Percentiles rank a stretch among this genome's conserved stretches.
phyloP scores from a whole-genome alignment of 2,329 filamentous ascomycete species.

The Colletotrichum sp. region DNA sequence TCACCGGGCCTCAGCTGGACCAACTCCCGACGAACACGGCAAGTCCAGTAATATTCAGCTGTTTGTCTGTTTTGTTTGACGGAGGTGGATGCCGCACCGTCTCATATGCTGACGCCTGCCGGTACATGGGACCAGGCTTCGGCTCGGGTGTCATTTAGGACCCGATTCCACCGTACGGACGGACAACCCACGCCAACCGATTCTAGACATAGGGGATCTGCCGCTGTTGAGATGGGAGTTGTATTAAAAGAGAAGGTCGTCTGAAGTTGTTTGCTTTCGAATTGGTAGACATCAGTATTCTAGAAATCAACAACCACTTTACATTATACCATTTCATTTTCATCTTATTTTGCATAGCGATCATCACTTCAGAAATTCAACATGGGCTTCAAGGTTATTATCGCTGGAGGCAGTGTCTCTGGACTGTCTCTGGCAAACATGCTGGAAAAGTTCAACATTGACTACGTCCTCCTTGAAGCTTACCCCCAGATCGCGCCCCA shows the following conservation, averaged over 20 bases:
- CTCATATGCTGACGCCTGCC: not conserved
- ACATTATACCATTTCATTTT: fast-evolving
- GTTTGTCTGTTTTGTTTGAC: not conserved
- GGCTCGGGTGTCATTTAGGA: not conserved
- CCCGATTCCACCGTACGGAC: not conserved
- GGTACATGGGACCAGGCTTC: not conserved
- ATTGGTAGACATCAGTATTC: not conserved
- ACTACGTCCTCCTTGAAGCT: slow-evolving; percentile 54
- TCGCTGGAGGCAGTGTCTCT: slow-evolving; percentile 53
- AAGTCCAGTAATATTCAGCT: not conserved
- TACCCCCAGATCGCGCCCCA: slow-evolving; percentile 45
- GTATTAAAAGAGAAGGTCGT: not conserved
- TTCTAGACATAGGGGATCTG: not conserved
- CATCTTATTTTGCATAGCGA: not conserved
- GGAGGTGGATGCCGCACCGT: not conserved
- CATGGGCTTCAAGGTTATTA: slow-evolving; percentile 43
- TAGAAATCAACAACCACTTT: not conserved
- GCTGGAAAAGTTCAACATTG: slow-evolving; percentile 48
- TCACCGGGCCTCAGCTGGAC: not conserved
- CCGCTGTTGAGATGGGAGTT: not conserved
- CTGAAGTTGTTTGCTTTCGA: not conserved
- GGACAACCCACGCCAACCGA: not conserved
- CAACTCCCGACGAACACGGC: not conserved
- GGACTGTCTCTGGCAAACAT: slow-evolving; percentile 40
- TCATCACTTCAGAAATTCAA: not conserved